These are phyloP conservation scores for rapeseed (Brassica napus) DNA, from an alignment of 345 rosid species.

Conservation along the genomic window Da-Ae NC_063451.1:46236501-46237000, in stretches of 20 bases:
- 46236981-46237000: too few species aligned
- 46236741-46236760: background rate
- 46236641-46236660: too few species aligned
- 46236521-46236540: background rate
- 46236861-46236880: constrained; percentile 9
- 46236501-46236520: background rate
- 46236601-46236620: background rate
- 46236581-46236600: background rate
- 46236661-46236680: too few species aligned
- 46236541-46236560: background rate
- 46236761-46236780: background rate
- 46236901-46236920: background rate
- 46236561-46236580: background rate
- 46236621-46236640: background rate
- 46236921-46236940: too few species aligned
- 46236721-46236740: background rate
- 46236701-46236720: background rate
- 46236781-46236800: background rate
- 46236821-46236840: background rate
- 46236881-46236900: constrained; percentile 3
- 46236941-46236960: background rate
- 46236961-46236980: background rate
- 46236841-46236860: background rate
- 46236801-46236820: constrained; percentile 5
- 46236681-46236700: background rate